Evolutionary conservation across 176 grass and related monocot genomes (phyloP), one percentile per base, ranked within the genome.

Genomic region (Carex cristatella): DNA sequence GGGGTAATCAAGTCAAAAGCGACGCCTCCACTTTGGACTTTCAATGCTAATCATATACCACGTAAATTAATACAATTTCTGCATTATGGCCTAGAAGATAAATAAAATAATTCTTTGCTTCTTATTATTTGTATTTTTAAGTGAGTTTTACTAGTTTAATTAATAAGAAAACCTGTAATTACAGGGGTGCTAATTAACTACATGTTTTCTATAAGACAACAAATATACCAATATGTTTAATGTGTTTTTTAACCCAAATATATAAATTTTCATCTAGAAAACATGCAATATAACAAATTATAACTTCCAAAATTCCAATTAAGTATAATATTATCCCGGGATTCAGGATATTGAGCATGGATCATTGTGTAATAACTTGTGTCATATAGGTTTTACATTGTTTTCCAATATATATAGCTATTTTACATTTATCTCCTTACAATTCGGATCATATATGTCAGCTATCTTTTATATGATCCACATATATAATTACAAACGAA

Each of bases 391-490:
- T 75, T 74, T 75, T 49, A 23, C 13, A 32, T 77, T 77, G 4
- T 15, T 4, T 56, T 57, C 5, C 28, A 9, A 35, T 30, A 27
- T 59, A 35, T 30, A 27, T 59, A 81, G 9, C 37, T 81, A 62
- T 65, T 28, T 83, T 83, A 69, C 81, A 83, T 83, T 53, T 38
- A 31, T 83, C 81, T 83, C 19, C 63, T 68, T 67, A 68, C 62
- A 83, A 68, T 83, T 69, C 13, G 44, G 42, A 83, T 12, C 42
- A 51, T 54, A 35, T 65, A 67, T 65, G 46, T 0, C 23, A 51
- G 10, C 0, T 38, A 51, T 10, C 32, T 83, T 83, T 68, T 23
- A 66, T 42, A 83, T 69, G 42, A 27, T 53, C 63, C 63, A 68
- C 8, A 19, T 2, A 67, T 1, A 19, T 3, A 61, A 48, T 64